Base-by-base conservation (phyloP, 345 rosid genomes). In the Gossypium thurberi region DNA sequence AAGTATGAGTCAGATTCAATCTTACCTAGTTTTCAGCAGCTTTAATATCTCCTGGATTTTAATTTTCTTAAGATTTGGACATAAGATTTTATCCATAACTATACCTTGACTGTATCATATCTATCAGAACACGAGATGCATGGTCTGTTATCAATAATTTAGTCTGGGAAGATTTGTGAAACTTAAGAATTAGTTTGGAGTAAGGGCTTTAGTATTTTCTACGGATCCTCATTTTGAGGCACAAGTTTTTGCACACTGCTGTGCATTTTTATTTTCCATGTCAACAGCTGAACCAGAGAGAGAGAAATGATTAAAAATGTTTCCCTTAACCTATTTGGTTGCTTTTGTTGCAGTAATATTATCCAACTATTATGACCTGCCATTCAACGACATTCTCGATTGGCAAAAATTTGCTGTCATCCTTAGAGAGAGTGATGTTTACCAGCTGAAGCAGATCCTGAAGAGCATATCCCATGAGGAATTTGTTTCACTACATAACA, bases 281-380 rank as follows among this genome's bases (percentile, higher is more conserved):
- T 17, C 51, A 44, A 44, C 23, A n/a, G 10, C 57, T 6, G 2
- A 37, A 17, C 23, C 10, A 17, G 25, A 37, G 9, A 55, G 59
- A 55, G 59, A 52, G 56, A 51, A 52, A 47, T 47, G 17, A 47
- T 47, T 28, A 15, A 17, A 50, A 51, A 26, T 51, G 59, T 26
- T 72, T 8, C 37, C 18, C 3, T 56, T 55, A 5, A 40, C 23
- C 67, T 73, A n/a, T 74, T 63, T 68, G 70, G 37, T 58, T 74
- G 20, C 40, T 23, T 80, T 56, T 73, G 61, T 80, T 79, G 82
- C 90, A 94, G 98, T 94, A 46, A 90, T 94, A 74, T 78, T 94
- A 71, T 92, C 97, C 37, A 78, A 92, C 79, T 92, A 88, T 80
- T 90, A 94, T 44, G 98, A 94, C 80, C 84, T 94, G 20, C 98